phyloP scores from a whole-genome alignment of 345 rosid genomes.

The Eucalyptus coolabah region DNA sequence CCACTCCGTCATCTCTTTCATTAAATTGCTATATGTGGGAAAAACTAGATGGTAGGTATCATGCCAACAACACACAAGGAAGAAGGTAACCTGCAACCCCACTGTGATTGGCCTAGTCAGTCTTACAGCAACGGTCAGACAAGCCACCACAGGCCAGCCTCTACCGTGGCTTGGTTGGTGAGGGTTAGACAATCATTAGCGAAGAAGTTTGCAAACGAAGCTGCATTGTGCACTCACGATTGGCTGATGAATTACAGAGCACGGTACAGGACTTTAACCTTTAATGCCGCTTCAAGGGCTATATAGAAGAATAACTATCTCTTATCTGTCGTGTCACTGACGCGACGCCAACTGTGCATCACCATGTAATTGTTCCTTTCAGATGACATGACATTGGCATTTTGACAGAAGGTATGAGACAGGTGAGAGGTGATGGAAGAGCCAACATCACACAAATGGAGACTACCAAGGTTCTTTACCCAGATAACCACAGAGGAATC shows the following conservation, averaged over 20 bases:
- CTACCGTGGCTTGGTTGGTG: not conserved
- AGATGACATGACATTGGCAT: not conserved
- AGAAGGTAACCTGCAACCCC: not conserved
- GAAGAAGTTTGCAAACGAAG: not conserved
- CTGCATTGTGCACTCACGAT: not conserved
- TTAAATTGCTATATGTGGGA: not conserved
- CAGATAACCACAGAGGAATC: not conserved
- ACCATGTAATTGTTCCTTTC: not conserved
- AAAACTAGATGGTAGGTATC: not conserved
- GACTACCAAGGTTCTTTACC: not conserved
- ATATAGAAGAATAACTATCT: not conserved
- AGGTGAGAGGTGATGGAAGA: not conserved
- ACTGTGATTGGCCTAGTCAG: not conserved
- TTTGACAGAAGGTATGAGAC: not conserved
- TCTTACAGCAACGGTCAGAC: not conserved
- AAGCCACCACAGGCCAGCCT: not conserved
- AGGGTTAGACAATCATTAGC: not conserved
- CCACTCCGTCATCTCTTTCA: not conserved
- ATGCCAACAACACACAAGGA: not conserved
- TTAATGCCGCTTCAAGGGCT: not conserved
- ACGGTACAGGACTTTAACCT: not conserved
- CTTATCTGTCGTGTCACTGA: accelerated
- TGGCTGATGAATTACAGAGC: not conserved
- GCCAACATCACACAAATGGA: not conserved
- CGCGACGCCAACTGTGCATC: not conserved